phyloP scores from a whole-genome alignment of 164 flowering plant species.

The Vitis rotundifolia region DNA sequence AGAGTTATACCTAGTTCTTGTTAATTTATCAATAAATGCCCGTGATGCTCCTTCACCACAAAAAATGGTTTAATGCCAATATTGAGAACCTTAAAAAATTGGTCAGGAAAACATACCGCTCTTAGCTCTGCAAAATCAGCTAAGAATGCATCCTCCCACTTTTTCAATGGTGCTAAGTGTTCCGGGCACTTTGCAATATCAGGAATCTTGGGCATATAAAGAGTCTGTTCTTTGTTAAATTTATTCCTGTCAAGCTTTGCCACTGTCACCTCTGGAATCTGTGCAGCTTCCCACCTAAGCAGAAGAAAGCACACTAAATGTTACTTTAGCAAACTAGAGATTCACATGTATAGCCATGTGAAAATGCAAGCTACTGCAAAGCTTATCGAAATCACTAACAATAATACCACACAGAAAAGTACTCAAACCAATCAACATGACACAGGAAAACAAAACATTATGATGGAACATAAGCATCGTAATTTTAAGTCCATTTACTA shows the following conservation, averaged over 20 bases:
- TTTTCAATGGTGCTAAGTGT: constrained; percentile 65
- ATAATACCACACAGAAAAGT: not conserved
- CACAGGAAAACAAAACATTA: not conserved
- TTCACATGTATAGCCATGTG: not conserved
- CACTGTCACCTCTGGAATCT: constrained; percentile 77
- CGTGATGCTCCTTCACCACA: too few species aligned
- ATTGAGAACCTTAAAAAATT: not conserved
- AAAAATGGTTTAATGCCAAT: too few species aligned
- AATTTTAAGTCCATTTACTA: too few species aligned
- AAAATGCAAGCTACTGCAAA: not conserved
- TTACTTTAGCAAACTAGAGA: too few species aligned
- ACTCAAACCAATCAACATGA: not conserved
- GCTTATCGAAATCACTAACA: not conserved
- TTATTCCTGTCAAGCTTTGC: constrained; percentile 57
- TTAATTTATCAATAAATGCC: too few species aligned
- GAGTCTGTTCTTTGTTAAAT: constrained; percentile 60
- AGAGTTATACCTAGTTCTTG: too few species aligned
- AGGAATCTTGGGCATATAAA: constrained; percentile 89
- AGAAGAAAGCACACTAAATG: constrained; percentile 4
- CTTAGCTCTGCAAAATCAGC: constrained; percentile 73
- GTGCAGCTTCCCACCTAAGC: constrained; percentile 86
- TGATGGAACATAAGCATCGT: too few species aligned
- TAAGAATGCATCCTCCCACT: constrained; percentile 85
- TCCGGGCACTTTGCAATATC: constrained; percentile 72
- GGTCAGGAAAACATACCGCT: constrained; percentile 40